Evolutionary conservation across 2,329 filamentous ascomycete species (phyloP).

Genomic region (Penicillium concentricum): DNA sequence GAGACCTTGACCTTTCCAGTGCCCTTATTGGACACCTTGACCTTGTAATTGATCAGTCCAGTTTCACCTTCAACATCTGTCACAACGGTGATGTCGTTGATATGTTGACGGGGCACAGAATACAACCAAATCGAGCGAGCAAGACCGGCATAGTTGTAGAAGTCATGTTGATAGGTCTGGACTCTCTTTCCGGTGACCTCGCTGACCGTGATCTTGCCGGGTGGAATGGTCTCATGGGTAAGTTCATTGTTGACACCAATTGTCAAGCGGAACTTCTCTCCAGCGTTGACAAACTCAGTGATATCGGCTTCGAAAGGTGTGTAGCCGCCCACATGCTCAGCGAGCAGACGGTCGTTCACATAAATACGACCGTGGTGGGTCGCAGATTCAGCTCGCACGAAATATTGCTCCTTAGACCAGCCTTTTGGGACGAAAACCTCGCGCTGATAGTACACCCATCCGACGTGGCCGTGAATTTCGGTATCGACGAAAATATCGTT

Average conservation of each 20-base stretch:
- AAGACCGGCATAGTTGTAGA: constrained; percentile 33
- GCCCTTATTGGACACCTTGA: neutral
- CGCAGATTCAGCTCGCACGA: constrained; percentile 29
- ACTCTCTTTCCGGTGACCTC: constrained; percentile 16
- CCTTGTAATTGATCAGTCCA: constrained; percentile 1
- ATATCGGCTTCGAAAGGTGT: constrained; percentile 30
- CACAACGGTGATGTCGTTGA: constrained; percentile 26
- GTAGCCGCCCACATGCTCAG: constrained; percentile 29
- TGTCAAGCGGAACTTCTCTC: constrained; percentile 28
- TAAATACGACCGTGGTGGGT: constrained; percentile 30
- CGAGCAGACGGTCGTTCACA: constrained; percentile 25
- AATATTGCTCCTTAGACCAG: constrained; percentile 18
- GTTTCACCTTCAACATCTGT: constrained; percentile 16
- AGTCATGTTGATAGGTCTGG: constrained; percentile 32
- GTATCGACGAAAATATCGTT: constrained; percentile 16
- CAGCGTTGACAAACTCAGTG: constrained; percentile 19
- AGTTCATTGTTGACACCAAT: constrained; percentile 34
- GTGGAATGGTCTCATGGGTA: constrained; percentile 31
- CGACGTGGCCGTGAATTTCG: constrained; percentile 28
- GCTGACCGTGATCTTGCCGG: constrained; percentile 13
- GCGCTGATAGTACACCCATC: constrained; percentile 35
- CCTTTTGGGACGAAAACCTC: constrained; percentile 23
- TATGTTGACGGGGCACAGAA: constrained; percentile 19
- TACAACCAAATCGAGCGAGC: constrained; percentile 30
- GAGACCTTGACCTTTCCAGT: neutral